phyloP scores from a whole-genome alignment of 176 grass and related monocot species.

The Hsuehochloa calcarea region DNA sequence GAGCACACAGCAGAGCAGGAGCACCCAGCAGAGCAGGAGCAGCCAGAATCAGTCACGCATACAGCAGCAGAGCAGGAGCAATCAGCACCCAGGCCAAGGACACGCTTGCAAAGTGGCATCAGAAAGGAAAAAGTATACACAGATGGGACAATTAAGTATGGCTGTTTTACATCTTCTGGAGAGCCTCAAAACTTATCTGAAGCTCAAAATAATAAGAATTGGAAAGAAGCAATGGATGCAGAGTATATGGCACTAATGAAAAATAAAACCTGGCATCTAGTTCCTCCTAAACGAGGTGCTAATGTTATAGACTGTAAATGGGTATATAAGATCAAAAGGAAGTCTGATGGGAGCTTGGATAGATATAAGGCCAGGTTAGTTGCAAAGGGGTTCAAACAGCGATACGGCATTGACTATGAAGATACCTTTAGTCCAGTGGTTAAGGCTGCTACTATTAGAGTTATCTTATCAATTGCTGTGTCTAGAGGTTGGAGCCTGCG shows the following conservation, averaged over 20 bases:
- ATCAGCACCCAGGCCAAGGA: no score
- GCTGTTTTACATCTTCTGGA: no score
- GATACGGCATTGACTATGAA: background rate
- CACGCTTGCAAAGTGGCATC: no score
- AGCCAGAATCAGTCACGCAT: rapidly evolving
- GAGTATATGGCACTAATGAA: background rate
- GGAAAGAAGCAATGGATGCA: background rate
- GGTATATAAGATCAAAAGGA: background rate
- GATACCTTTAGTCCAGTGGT: no score
- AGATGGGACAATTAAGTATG: no score
- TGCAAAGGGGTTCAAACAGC: background rate
- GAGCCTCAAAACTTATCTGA: no score
- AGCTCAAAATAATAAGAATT: background rate
- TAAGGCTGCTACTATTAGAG: no score
- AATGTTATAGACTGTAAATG: background rate
- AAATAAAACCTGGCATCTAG: background rate
- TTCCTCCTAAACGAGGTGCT: background rate
- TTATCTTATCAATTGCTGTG: no score
- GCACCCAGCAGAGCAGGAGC: no score
- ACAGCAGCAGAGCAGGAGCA: no score
- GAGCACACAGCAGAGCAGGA: no score
- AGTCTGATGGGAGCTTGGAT: background rate
- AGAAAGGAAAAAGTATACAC: background rate
- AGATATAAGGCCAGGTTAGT: background rate
- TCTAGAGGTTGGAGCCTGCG: no score